Conservation (phyloP, 202 grass and related monocot genomes). For the Setaria viridis region DNA sequence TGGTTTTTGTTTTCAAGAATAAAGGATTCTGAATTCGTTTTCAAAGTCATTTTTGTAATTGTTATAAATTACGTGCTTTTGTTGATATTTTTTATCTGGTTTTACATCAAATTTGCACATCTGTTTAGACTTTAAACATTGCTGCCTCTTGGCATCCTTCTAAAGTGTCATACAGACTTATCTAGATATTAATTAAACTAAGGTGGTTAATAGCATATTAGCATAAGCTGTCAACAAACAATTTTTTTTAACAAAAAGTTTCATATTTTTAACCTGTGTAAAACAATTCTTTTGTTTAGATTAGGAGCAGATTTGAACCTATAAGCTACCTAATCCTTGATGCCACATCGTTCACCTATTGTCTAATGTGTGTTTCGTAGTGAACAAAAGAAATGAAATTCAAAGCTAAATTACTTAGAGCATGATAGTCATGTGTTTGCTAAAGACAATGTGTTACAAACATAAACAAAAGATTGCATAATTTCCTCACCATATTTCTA, state of each 20-base stretch:
- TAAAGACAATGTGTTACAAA: constrained; percentile 15
- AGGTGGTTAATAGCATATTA: neutral
- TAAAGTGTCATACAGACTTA: neutral
- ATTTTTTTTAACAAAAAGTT: constrained; percentile 6
- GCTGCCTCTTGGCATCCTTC: neutral
- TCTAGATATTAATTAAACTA: constrained; percentile 9
- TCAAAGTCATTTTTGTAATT: neutral
- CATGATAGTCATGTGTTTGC: neutral
- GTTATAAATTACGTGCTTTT: neutral
- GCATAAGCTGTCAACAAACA: neutral
- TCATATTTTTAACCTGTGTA: neutral
- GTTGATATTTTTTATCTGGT: neutral
- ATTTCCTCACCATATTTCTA: constrained; percentile 2
- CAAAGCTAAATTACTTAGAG: neutral
- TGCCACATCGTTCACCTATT: neutral
- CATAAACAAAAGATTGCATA: neutral
- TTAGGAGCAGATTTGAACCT: neutral
- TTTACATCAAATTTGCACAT: constrained; percentile 3
- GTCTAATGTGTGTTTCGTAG: constrained; percentile 14
- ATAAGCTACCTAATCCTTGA: neutral
- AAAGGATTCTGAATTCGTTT: neutral
- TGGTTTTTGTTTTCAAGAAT: neutral
- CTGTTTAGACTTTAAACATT: neutral
- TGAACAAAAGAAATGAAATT: constrained; percentile 23
- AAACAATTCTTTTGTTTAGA: constrained; percentile 5